Percentiles rank a stretch among this genome's conserved stretches.
These are phyloP conservation scores for Platanthera zijinensis DNA, from an alignment of 106 monocot genomes.

Conservation along the genomic window DNA sequence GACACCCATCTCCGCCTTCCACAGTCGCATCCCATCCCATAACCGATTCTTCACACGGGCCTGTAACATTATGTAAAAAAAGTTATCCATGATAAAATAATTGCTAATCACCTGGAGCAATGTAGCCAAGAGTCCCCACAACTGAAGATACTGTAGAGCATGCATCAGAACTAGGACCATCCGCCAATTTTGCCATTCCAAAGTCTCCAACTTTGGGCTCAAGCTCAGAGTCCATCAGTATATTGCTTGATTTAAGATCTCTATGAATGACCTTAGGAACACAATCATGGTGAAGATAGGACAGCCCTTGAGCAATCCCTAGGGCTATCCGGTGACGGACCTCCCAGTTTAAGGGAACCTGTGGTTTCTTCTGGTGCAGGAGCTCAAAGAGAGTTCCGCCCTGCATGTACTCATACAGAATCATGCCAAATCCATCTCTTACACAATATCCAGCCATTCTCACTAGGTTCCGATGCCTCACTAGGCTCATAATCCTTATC, in stretches of 20 bases:
- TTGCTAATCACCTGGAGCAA: constrained; percentile 53
- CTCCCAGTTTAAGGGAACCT: constrained; percentile 46
- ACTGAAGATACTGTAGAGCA: constrained; percentile 36
- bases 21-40: too few species aligned
- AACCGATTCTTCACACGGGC: too few species aligned
- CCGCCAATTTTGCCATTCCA: constrained; percentile 46
- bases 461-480: constrained; percentile 63
- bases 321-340: constrained; percentile 45
- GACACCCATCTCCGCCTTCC: too few species aligned
- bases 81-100: neutral
- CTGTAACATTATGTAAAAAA: too few species aligned
- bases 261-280: constrained; percentile 66
- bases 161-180: constrained; percentile 7
- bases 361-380: constrained; percentile 38
- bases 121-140: constrained; percentile 83
- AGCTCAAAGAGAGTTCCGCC: constrained; percentile 56
- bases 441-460: constrained; percentile 62
- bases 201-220: constrained; percentile 75
- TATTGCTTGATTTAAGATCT: constrained; percentile 78
- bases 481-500: constrained; percentile 37
- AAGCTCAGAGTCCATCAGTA: constrained; percentile 61
- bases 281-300: constrained; percentile 86
- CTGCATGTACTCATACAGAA: constrained; percentile 61
- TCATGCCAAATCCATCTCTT: constrained; percentile 49
- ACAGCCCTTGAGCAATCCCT: constrained; percentile 60